These are phyloP conservation scores for Hemisphaericaspora subhashii DNA, from an alignment of 1,139 yeast genomes.

Conservation along the genomic window DNA sequence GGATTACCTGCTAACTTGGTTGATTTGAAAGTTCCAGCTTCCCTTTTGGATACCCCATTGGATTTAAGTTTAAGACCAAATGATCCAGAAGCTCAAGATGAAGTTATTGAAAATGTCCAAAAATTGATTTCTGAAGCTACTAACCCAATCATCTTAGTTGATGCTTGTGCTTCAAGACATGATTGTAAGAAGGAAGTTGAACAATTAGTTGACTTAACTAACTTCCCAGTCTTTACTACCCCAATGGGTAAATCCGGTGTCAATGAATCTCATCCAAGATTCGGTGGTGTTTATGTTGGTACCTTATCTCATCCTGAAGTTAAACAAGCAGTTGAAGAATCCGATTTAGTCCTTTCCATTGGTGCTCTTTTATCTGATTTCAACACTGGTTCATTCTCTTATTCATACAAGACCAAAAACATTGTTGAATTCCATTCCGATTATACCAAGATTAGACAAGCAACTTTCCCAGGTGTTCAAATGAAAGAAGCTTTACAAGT, in stretches of 20 bases:
- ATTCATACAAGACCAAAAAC: slow-evolving; percentile 76
- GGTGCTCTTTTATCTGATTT: slow-evolving; percentile 86
- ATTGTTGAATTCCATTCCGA: slow-evolving; percentile 90
- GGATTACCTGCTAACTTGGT: slow-evolving; percentile 84
- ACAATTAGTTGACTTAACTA: slow-evolving; percentile 63
- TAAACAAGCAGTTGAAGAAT: slow-evolving; percentile 69
- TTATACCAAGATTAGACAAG: slow-evolving; percentile 72
- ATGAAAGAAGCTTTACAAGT: slow-evolving; percentile 68
- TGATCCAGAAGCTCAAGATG: slow-evolving; percentile 69
- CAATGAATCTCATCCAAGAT: slow-evolving; percentile 70
- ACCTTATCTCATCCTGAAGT: slow-evolving; percentile 75
- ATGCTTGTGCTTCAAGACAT: slow-evolving; percentile 86
- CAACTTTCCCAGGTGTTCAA: slow-evolving; percentile 74
- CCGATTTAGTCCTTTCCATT: slow-evolving; percentile 77
- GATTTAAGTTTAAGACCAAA: slow-evolving; percentile 62
- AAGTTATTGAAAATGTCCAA: slow-evolving; percentile 61
- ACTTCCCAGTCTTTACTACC: slow-evolving; percentile 82
- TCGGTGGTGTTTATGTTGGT: slow-evolving; percentile 88
- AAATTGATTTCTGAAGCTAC: slow-evolving; percentile 54
- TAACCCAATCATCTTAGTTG: slow-evolving; percentile 76
- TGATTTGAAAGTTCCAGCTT: slow-evolving; percentile 59
- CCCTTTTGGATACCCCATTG: slow-evolving; percentile 60
- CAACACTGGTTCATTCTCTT: slow-evolving; percentile 88
- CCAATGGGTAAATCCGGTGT: slow-evolving; percentile 89
- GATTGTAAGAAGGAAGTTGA: slow-evolving; percentile 62